Evolutionary conservation across 2,329 filamentous ascomycete species (phyloP), one percentile per base, ranked within the genome.

Genomic region (Chrysosporium keratinophilum): DNA sequence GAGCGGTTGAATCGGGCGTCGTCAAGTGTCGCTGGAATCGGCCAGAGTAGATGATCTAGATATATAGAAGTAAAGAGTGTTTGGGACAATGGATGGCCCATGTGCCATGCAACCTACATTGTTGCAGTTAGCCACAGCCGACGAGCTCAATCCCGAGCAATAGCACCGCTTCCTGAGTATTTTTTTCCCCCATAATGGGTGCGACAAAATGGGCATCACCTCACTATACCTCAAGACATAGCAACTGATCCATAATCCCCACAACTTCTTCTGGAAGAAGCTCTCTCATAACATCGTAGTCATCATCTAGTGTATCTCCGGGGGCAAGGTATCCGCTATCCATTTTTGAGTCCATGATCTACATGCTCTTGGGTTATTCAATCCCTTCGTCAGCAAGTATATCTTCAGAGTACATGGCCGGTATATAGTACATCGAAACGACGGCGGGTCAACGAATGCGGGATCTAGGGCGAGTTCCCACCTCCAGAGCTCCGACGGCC

Each of bases 301-400:
- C 79, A 58, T 91, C 85, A 56, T 95, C 87, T 34, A 91, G 79
- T 58, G 55, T 68, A 64, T 95, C 88, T 31, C 84, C 86, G 6
- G 85, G 81, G 17, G 81, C 78, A 5, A 94, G 75, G 60, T 85
- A 89, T 28, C 93, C 93, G 65, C 88, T 96, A 69, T 98, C 93
- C 93, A 98, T 98, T 71, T 97, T 98, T 0, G 87, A 84, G 65
- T 98, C 93, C 88, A 96, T 96, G 62, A 98, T 95, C 93, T 98
- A 63, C 34, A 55, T 23, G 19, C 17, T 6, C 15, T 28, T 35
- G 53, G 33, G 17, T 35, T 40, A 17, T 28, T 14, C 44, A 15
- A 15, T 23, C 31, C 33, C 37, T 23, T 33, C 14, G 46, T 49
- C 33, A 49, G 46, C 20, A 5, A 49, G 39, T 20, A 48, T 39